Base-by-base conservation (phyloP, 116 monocot genomes). In the Cymodocea nodosa region DNA sequence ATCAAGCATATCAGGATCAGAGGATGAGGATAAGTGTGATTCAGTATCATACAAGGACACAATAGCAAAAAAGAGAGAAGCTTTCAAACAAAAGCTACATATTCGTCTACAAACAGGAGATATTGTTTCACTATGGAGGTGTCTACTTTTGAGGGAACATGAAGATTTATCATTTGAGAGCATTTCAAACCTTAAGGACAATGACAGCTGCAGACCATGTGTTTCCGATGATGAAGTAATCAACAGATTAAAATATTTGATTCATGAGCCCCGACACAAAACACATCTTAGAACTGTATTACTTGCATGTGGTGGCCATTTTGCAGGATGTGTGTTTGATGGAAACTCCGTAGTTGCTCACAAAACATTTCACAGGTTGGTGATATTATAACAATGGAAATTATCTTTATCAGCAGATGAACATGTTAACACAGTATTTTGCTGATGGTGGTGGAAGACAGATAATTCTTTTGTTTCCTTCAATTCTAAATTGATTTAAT, bases 311-410 rank as follows among this genome's bases (percentile, higher is more conserved):
- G 92, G 98, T 51, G 92, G 98, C 15, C 92, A 92, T 60, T 98
- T 98, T 81, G 92, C 86, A 66, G 98, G 86, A 7, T 89, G 92
- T 70, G 84, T 98, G 55, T 98, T 92, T 74, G 98, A 98, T 77
- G 92, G 98, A 0, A 86, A 84, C 67, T 70, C 89, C 52, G 37
- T 98, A 49, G 24, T 92, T 36, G 86, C 85, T 25, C 89, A 92
- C 59, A 98, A 98, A 79, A 98, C 92, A 53, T 98, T 92, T 63
- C 92, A 98, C 67, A 98, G 98, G 97, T 97, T 74, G 50, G 81
- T 79, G 65, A 65, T 19, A 17, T 49, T 65, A 22, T 50, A 50
- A 49, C 1, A 6, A 50, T 15, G 15, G 9, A 39, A 24, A 6
- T 6, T 65, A n/a, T 51, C n/a, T 48, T 63, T n/a, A n/a, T n/a